Conservation (phyloP, 345 rosid species). For the Euclidium syriacum region DNA sequence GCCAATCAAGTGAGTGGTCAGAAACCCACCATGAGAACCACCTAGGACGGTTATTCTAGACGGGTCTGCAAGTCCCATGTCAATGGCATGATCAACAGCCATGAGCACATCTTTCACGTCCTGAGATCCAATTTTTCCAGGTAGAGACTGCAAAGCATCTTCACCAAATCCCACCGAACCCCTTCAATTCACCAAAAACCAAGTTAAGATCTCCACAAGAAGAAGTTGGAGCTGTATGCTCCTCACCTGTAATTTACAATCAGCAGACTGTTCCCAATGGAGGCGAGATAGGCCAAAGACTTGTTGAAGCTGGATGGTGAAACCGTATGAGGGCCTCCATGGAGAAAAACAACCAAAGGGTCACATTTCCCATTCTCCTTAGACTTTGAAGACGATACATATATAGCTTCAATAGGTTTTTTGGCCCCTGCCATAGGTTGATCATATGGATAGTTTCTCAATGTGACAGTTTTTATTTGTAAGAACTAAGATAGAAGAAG, state of each 20-base stretch:
- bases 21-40: conserved; percentile 93
- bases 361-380: conserved; percentile 33
- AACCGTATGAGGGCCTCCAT: conserved; percentile 74
- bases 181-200: conserved; percentile 39
- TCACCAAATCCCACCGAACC: conserved; percentile 94
- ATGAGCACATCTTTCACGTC: conserved; percentile 79
- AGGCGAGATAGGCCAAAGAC: conserved; percentile 63
- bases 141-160: conserved; percentile 95
- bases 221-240: background rate
- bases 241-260: conserved; percentile 70
- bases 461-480: too few species aligned
- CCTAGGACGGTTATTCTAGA: conserved; percentile 75
- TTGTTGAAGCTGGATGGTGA: conserved; percentile 51
- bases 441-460: too few species aligned
- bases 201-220: conserved; percentile 9
- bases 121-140: conserved; percentile 80
- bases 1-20: conserved; percentile 88
- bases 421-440: conserved; percentile 43
- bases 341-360: conserved; percentile 64
- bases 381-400: conserved; percentile 46
- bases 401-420: conserved; percentile 62
- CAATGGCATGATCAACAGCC: conserved; percentile 70
- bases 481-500: background rate
- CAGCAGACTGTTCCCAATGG: conserved; percentile 59
- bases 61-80: conserved; percentile 59